Conservation (phyloP, 345 rosid species). For the Syzygium jambos region DNA sequence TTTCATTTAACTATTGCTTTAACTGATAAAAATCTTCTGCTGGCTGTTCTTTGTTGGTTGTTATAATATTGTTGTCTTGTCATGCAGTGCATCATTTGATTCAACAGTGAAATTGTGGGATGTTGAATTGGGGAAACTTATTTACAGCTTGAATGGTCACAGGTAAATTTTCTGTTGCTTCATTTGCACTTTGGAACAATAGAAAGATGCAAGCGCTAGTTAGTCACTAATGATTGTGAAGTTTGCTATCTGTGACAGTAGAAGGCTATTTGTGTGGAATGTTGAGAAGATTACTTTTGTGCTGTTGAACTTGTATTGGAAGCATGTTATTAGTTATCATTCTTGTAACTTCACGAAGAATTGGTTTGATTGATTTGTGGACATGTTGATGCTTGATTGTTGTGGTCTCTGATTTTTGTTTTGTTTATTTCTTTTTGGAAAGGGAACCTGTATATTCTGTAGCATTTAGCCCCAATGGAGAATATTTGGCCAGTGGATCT, state of each 20-base stretch:
- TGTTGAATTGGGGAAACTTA: constrained; percentile 83
- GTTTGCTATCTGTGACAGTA: background rate
- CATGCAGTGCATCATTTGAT: constrained; percentile 92
- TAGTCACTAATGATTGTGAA: background rate
- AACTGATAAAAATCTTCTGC: background rate
- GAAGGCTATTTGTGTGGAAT: background rate
- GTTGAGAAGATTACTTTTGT: background rate
- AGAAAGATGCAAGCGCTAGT: background rate
- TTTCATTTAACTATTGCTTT: background rate
- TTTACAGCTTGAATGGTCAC: constrained; percentile 86
- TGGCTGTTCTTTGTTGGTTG: background rate
- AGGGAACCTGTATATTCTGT: constrained; percentile 94
- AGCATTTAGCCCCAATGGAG: constrained; percentile 98
- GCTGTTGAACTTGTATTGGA: background rate
- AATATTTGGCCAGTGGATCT: constrained; percentile 92
- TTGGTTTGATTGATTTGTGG: background rate
- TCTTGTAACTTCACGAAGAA: background rate
- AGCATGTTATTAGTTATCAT: background rate
- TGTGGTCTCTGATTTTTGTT: background rate
- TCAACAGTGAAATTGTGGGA: constrained; percentile 98
- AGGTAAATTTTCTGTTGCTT: constrained; percentile 29
- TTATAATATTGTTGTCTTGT: background rate
- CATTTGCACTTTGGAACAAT: background rate
- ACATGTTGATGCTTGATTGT: background rate
- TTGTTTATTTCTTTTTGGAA: background rate